phyloP scores from a whole-genome alignment of 1,284 basidiomycete species.

The Ceratobasidium theobromae region DNA sequence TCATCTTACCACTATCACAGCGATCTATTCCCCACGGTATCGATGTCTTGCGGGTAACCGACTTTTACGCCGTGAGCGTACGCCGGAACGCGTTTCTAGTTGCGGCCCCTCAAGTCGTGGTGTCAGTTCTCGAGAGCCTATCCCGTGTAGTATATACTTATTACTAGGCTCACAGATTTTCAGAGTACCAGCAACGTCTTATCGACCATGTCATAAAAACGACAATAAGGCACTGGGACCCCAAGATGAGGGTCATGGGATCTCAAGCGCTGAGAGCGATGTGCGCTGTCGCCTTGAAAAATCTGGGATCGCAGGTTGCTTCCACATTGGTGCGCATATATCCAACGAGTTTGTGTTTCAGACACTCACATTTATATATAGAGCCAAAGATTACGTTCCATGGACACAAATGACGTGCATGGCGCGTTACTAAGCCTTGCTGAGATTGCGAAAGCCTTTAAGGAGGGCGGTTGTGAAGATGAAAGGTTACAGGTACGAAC shows the following conservation, averaged over 20 bases:
- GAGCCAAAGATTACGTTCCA: conserved; percentile 60
- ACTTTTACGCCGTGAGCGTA: conserved; percentile 92
- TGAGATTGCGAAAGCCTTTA: conserved; percentile 64
- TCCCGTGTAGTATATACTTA: conserved; percentile 36
- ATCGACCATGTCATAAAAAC: conserved; percentile 75
- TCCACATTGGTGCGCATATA: conserved; percentile 51
- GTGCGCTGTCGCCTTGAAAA: conserved; percentile 60
- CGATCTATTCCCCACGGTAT: conserved; percentile 93
- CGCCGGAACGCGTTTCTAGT: conserved; percentile 79
- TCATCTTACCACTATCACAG: conserved; percentile 43
- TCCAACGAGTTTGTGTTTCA: not conserved
- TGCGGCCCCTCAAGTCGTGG: conserved; percentile 83
- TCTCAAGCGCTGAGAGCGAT: conserved; percentile 73
- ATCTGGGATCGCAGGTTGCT: conserved; percentile 55
- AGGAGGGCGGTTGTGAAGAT: conserved; percentile 41
- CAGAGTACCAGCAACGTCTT: conserved; percentile 70
- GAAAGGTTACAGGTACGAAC: conserved; percentile 48
- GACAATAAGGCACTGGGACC: conserved; percentile 89
- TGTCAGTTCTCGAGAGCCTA: conserved; percentile 52
- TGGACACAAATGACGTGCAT: conserved; percentile 75
- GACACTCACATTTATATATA: conserved; percentile 41
- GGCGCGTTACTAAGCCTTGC: conserved; percentile 76
- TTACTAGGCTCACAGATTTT: conserved; percentile 41
- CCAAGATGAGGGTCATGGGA: conserved; percentile 75
- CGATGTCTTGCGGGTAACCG: conserved; percentile 85